Conservation (phyloP, 805 yeast genomes). For the Metschnikowia bowlesiae region DNA sequence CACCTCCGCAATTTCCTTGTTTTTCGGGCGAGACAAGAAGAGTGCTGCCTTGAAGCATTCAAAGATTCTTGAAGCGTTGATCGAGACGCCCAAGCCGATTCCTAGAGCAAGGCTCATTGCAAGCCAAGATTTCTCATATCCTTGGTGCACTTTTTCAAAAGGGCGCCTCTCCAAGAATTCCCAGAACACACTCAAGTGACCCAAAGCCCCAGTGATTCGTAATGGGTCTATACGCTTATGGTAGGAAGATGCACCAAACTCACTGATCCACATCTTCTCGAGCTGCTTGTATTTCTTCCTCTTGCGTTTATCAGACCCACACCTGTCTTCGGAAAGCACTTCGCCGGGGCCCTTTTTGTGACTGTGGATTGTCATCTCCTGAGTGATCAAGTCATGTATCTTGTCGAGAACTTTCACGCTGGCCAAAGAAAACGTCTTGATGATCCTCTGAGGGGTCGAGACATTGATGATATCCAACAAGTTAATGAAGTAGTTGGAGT, state of each 20-base stretch:
- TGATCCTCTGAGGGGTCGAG: slow-evolving; percentile 33
- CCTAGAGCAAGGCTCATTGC: slow-evolving; percentile 35
- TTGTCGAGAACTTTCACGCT: slow-evolving; percentile 22
- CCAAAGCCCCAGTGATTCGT: slow-evolving; percentile 24
- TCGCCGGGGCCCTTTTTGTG: neutral
- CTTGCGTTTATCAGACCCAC: neutral
- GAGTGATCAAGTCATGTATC: slow-evolving; percentile 26
- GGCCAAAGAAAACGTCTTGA: slow-evolving; percentile 35
- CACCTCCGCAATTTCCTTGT: neutral
- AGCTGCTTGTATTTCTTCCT: slow-evolving; percentile 7
- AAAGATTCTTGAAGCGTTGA: slow-evolving; percentile 12
- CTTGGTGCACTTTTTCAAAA: neutral
- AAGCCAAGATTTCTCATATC: slow-evolving; percentile 11
- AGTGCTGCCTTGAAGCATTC: neutral
- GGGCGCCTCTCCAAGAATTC: slow-evolving; percentile 5
- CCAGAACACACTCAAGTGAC: slow-evolving; percentile 13
- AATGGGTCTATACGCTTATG: slow-evolving; percentile 26
- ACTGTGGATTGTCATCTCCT: slow-evolving; percentile 15
- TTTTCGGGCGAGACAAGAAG: neutral
- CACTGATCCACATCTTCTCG: slow-evolving; percentile 8
- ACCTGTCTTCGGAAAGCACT: neutral
- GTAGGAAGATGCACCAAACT: slow-evolving; percentile 16
- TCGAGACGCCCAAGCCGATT: slow-evolving; percentile 29
- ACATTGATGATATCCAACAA: slow-evolving; percentile 33
- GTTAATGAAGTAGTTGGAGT: slow-evolving; percentile 37